phyloP scores from a whole-genome alignment of 2,329 filamentous ascomycete species.

The Talaromyces piceae region DNA sequence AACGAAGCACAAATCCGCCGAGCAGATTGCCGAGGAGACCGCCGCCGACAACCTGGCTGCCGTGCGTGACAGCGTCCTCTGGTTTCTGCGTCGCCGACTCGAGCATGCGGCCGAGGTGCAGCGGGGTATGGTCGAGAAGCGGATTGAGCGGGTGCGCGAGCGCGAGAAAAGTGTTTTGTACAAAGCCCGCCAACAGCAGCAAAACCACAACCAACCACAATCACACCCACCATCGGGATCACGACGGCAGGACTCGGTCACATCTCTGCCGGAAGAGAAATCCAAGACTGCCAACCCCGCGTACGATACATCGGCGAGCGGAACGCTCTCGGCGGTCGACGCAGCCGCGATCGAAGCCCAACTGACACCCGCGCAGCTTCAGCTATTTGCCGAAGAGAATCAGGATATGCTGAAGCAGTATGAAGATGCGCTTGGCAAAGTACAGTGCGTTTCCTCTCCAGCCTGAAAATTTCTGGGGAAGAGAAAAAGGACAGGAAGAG shows the following conservation, averaged over 20 bases:
- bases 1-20: slow-evolving; percentile 50
- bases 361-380: slow-evolving; percentile 75
- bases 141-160: slow-evolving; percentile 76
- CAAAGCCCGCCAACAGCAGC: slow-evolving; percentile 38
- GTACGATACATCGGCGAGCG: slow-evolving; percentile 16
- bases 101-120: slow-evolving; percentile 72
- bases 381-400: slow-evolving; percentile 90
- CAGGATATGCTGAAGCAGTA: slow-evolving; percentile 88
- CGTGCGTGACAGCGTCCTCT: slow-evolving; percentile 75
- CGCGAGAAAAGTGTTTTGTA: slow-evolving; percentile 81
- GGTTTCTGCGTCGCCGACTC: slow-evolving; percentile 68
- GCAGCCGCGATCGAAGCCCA: slow-evolving; percentile 45
- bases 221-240: slow-evolving; percentile 9
- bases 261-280: slow-evolving; percentile 24
- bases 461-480: not conserved
- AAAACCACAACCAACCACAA: not conserved
- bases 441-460: slow-evolving; percentile 61
- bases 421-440: slow-evolving; percentile 88
- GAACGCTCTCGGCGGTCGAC: slow-evolving; percentile 25
- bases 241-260: too few species aligned
- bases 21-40: slow-evolving; percentile 66
- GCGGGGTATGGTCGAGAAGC: slow-evolving; percentile 85
- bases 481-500: not conserved
- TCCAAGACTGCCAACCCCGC: not conserved
- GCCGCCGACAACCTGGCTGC: slow-evolving; percentile 64